Evolutionary conservation across 176 grass and related monocot species (phyloP).

Genomic region (Bonia amplexicaulis): DNA sequence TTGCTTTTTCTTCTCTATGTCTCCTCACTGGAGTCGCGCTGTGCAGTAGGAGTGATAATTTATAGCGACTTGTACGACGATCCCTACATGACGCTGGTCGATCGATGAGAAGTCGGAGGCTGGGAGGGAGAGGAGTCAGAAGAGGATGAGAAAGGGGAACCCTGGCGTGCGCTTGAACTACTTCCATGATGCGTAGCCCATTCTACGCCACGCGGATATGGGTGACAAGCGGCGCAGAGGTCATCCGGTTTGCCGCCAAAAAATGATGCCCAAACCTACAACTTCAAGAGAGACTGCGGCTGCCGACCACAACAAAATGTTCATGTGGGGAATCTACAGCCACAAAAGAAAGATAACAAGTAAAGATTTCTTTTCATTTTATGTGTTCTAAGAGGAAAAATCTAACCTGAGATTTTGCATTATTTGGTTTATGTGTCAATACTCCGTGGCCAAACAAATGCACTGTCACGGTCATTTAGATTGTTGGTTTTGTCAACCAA

Average conservation of each 20-base stretch:
- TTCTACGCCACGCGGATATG: neutral
- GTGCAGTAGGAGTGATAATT: neutral
- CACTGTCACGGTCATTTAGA: no score
- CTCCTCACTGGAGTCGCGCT: neutral
- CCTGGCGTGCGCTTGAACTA: neutral
- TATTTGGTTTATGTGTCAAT: no score
- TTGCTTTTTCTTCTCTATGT: no score
- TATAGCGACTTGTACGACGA: neutral
- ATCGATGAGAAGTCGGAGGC: no score
- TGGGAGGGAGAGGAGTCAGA: no score
- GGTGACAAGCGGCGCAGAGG: no score
- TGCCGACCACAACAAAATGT: neutral
- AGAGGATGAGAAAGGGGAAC: no score
- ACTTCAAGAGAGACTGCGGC: neutral
- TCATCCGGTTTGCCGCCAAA: neutral
- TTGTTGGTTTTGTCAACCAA: no score
- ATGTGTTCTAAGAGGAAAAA: neutral
- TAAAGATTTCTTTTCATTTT: no score
- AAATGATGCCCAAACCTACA: neutral
- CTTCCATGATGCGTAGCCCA: constrained; percentile 29
- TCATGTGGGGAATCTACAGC: neutral
- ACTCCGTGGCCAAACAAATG: no score
- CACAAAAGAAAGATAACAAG: neutral
- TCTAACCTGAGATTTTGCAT: no score
- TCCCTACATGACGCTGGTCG: neutral